Percentiles rank a stretch among this genome's conserved stretches.
Conservation (phyloP, 2,329 filamentous ascomycete species). For the Paramyrothecium roridum region DNA sequence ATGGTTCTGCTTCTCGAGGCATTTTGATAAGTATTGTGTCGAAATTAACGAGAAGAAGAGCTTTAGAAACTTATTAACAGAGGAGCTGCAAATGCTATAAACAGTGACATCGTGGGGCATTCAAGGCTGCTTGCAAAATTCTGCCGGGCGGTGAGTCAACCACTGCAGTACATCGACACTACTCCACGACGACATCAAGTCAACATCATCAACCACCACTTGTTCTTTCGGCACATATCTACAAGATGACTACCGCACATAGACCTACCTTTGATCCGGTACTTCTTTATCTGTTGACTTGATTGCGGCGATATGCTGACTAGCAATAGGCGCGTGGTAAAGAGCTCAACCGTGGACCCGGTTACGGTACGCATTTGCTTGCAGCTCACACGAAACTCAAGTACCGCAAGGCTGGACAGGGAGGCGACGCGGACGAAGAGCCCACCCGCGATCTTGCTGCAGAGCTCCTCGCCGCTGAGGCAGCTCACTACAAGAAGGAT, state of each 20-base stretch:
- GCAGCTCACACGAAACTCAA: constrained; percentile 94
- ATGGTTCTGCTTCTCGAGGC: constrained; percentile 91
- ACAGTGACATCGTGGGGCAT: constrained; percentile 7
- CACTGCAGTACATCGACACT: neutral
- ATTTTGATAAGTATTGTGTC: constrained; percentile 46
- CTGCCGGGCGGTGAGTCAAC: constrained; percentile 46
- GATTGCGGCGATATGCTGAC: neutral
- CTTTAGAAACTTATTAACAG: neutral
- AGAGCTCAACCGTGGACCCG: constrained; percentile 87
- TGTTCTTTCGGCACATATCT: neutral
- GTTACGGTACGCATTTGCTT: constrained; percentile 93
- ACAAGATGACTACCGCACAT: constrained; percentile 62
- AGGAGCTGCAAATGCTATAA: constrained; percentile 5
- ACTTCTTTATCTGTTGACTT: constrained; percentile 24
- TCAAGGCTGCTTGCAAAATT: constrained; percentile 29
- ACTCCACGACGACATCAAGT: neutral
- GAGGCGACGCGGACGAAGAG: constrained; percentile 71
- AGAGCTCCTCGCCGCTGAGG: constrained; percentile 86
- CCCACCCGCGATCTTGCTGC: constrained; percentile 75
- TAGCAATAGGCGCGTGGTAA: constrained; percentile 75
- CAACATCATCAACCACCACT: constrained; percentile 1
- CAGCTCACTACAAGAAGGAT: constrained; percentile 82
- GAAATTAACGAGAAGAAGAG: constrained; percentile 6
- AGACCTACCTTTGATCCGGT: constrained; percentile 96
- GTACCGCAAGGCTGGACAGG: constrained; percentile 81